These are phyloP conservation scores for Vaccinium darrowii DNA, from an alignment of 148 eudicot species.

Conservation along the genomic window DNA sequence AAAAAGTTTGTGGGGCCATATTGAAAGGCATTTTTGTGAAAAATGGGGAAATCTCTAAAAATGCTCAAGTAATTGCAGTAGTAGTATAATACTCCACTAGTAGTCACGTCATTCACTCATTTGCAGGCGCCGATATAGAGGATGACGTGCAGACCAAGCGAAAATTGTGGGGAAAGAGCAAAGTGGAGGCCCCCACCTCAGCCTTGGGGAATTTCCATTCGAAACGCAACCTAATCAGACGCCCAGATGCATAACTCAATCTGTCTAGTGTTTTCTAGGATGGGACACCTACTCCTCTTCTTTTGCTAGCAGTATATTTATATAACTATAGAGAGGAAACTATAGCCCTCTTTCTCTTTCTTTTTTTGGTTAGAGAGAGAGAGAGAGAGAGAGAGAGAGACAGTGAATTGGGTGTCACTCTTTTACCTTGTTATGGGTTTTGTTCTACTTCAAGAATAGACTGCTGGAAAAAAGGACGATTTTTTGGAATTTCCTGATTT, in stretches of 20 bases:
- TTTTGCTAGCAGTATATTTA: not conserved
- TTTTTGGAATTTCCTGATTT: not conserved
- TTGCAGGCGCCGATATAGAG: too few relatives aligned
- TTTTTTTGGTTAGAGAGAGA: not conserved
- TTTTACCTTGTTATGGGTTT: not conserved
- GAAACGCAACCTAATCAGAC: not conserved
- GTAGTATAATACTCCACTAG: too few relatives aligned
- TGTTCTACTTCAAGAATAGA: not conserved
- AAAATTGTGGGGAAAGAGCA: not conserved
- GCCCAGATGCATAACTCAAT: not conserved
- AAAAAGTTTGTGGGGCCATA: too few relatives aligned
- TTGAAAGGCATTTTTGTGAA: too few relatives aligned
- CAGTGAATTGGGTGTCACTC: not conserved
- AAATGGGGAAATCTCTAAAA: too few relatives aligned
- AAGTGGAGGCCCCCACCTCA: not conserved
- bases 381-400: slow-evolving; percentile 11
- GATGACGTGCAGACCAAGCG: not conserved
- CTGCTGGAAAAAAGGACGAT: not conserved
- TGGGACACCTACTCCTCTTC: not conserved
- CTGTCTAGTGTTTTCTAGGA: not conserved
- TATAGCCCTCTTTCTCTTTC: not conserved
- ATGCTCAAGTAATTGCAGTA: too few relatives aligned
- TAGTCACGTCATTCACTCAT: too few relatives aligned
- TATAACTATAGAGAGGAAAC: not conserved
- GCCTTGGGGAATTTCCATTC: not conserved